phyloP scores from a whole-genome alignment of 164 flowering plant species.

The Magnolia kwangsiensis region DNA sequence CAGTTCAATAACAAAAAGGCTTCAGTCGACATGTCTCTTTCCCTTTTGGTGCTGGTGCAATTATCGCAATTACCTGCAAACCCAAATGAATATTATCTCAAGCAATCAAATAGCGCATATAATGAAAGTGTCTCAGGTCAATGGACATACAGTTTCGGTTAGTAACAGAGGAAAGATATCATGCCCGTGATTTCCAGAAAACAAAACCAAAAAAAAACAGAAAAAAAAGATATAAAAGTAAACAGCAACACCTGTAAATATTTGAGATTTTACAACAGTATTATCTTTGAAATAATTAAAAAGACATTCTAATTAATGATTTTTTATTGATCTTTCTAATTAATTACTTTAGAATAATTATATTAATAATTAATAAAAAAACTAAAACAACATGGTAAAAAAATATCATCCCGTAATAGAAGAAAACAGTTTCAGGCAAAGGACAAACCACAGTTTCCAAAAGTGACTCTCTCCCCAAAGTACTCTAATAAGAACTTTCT shows the following conservation, averaged over 20 bases:
- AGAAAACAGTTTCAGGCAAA: not conserved
- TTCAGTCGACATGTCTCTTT: conserved; percentile 50
- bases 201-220: no score
- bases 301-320: no score
- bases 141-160: not conserved
- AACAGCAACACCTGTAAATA: no score
- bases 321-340: no score
- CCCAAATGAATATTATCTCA: not conserved
- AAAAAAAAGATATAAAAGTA: no score
- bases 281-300: no score
- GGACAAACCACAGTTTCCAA: conserved; percentile 48
- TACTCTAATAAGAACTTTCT: conserved; percentile 46
- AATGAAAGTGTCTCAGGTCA: not conserved
- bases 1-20: conserved; percentile 48
- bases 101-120: not conserved
- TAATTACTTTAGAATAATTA: no score
- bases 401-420: not conserved
- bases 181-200: not conserved
- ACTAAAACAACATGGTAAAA: not conserved
- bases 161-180: not conserved
- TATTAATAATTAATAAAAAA: no score
- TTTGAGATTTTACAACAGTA: no score
- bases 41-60: conserved; percentile 39
- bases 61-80: conserved; percentile 59
- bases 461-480: conserved; percentile 45